Evolutionary conservation across 441 rosid genomes (phyloP).

Genomic region (Populus tomentosa): DNA sequence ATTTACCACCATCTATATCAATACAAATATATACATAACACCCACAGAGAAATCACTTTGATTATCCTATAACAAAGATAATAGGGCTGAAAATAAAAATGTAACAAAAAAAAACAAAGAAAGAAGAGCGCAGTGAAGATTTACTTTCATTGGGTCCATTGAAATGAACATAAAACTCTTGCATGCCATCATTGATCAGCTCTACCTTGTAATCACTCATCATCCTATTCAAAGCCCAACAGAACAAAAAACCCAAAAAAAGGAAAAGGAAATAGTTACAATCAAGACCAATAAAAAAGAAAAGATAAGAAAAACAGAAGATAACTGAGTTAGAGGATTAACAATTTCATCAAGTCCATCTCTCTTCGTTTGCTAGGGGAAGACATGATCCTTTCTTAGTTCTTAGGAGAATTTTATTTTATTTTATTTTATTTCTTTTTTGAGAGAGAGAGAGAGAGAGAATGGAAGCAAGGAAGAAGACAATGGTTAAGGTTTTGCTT

Average conservation of each 20-base stretch:
- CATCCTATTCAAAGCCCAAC: slow-evolving; percentile 44
- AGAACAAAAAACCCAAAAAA: background rate
- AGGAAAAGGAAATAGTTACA: background rate
- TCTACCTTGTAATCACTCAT: slow-evolving; percentile 80
- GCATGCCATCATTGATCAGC: slow-evolving; percentile 58
- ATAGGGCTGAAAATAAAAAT: background rate
- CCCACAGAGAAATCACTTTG: background rate
- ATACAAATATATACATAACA: background rate
- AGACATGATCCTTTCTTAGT: slow-evolving; percentile 38
- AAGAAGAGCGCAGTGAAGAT: slow-evolving; percentile 8
- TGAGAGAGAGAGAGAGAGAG: slow-evolving; percentile 7
- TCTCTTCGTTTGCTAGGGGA: slow-evolving; percentile 87
- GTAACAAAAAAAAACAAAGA: background rate
- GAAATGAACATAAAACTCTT: slow-evolving; percentile 63
- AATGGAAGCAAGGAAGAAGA: slow-evolving; percentile 7
- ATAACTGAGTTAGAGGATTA: slow-evolving; percentile 16
- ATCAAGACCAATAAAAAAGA: background rate
- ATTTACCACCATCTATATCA: background rate
- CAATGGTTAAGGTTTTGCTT: slow-evolving; percentile 6
- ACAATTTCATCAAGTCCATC: slow-evolving; percentile 84
- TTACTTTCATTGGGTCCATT: slow-evolving; percentile 79
- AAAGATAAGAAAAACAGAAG: background rate
- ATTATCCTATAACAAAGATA: background rate
- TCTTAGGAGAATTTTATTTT: background rate
- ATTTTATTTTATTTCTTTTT: no score